Conservation (phyloP, 2,329 filamentous ascomycete genomes). For the Penicillium crustosum region DNA sequence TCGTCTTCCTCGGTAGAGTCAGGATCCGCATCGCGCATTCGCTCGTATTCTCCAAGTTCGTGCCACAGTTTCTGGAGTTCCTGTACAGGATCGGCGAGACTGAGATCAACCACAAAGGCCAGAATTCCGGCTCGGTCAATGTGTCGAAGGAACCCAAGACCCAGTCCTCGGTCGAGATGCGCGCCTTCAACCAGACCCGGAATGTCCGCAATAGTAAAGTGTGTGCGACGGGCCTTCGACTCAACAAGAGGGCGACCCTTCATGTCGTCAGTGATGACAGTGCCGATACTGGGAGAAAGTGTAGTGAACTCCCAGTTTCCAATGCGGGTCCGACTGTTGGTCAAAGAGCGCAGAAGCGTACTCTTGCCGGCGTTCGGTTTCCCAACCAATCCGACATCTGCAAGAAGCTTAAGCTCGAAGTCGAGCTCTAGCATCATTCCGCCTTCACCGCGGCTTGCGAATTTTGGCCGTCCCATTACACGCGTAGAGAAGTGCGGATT, state of each 20-base stretch:
- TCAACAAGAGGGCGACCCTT: conserved; percentile 67
- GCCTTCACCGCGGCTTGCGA: conserved; percentile 81
- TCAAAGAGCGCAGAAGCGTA: conserved; percentile 82
- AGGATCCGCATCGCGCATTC: conserved; percentile 70
- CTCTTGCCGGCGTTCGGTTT: conserved; percentile 96
- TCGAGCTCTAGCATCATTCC: conserved; percentile 77
- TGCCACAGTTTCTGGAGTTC: conserved; percentile 82
- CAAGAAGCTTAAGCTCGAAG: conserved; percentile 90
- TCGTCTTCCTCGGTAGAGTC: conserved; percentile 59
- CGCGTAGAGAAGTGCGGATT: conserved; percentile 90
- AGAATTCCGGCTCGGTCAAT: conserved; percentile 91
- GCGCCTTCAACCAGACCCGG: conserved; percentile 90
- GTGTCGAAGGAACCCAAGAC: conserved; percentile 87
- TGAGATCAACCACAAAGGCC: conserved; percentile 88
- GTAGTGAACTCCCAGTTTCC: conserved; percentile 98
- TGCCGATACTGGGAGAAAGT: conserved; percentile 90
- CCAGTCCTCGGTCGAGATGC: conserved; percentile 86
- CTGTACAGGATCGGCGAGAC: conserved; percentile 72
- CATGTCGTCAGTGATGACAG: conserved; percentile 86
- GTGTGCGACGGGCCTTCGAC: conserved; percentile 60
- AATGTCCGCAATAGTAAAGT: conserved; percentile 93
- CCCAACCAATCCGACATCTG: conserved; percentile 91
- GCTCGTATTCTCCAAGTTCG: conserved; percentile 86
- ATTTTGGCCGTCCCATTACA: conserved; percentile 73
- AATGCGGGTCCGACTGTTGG: conserved; percentile 82